Evolutionary conservation across 192 early-diverging fungal genomes (phyloP), one percentile per base, ranked within the genome.

Genomic region (Entomortierella chlamydospora): DNA sequence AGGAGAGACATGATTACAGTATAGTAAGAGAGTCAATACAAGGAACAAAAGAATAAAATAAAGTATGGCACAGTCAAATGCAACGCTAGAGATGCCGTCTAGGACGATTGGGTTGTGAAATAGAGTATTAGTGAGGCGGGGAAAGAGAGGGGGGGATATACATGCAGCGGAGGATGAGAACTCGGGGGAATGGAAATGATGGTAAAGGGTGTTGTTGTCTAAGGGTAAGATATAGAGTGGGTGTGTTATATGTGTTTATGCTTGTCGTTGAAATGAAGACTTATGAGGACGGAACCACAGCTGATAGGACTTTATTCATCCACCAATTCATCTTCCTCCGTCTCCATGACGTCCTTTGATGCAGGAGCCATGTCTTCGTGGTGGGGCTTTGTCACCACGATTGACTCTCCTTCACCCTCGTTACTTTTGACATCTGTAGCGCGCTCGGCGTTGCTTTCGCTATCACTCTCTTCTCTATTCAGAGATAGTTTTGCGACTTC

Each of bases 151-250:
- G 26, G 9, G n/a, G n/a, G n/a, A n/a, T n/a, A 57, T 57, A 57
- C 55, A 57, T 57, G 15, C 55, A 57, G 55, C 55, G 55, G 55
- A 57, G n/a, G n/a, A n/a, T n/a, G n/a, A n/a, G n/a, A n/a, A n/a
- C n/a, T n/a, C n/a, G n/a, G n/a, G n/a, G n/a, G n/a, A n/a, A n/a
- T n/a, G n/a, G n/a, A n/a, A 55, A 30, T n/a, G n/a, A n/a, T n/a
- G n/a, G 10, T 37, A 7, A 7, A 37, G 34, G 34, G 34, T 37
- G 10, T 10, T 37, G 10, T 37, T 4, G 10, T 37, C 34, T 29
- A 57, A 33, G 55, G 18, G 55, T 57, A 57, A 37, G n/a, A 10
- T 37, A 37, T 37, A 10, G 34, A 37, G 10, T 37, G 34, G 34
- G 34, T 37, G n/a, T 37, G 34, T 37, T 37, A 4, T 37, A 7